Base-by-base conservation (phyloP, 2,329 filamentous ascomycete species). In the Exophiala lecanii-corni region DNA sequence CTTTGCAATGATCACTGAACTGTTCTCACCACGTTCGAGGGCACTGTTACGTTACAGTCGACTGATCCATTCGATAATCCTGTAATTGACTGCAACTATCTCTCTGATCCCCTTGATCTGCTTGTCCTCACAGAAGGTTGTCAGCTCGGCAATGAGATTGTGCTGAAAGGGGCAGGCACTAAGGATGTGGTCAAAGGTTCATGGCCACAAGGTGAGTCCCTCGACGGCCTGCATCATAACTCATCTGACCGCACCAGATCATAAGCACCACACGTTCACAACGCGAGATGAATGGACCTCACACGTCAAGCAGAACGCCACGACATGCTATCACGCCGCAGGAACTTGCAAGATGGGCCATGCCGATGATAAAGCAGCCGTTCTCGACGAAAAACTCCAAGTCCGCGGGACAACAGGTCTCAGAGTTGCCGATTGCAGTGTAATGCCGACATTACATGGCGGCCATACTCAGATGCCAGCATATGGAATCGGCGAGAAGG, bases 61-160 rank as follows among this genome's bases (percentile, higher is more conserved):
- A 57, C 58, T 0, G 70, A 81, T 45, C 65, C 76, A 0, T 56
- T 61, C 2, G 68, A 71, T 1, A 71, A 73, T n/a, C 78, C 78
- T 0, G 58, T 75, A 1, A 74, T 81, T 1, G 71, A 81, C 55
- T 76, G 76, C 53, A 74, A 73, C 42, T 82, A 79, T 47, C 62
- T 82, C 2, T 53, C 67, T 2, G 69, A 82, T 49, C 72, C 74
- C 4, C 60, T 81, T 7, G 79, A 82, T 49, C 55, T 81, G 30
- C 63, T 81, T 13, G 75, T 82, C 4, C 57, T 82, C 40, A 73
- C 67, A 2, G 79, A 82, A 55, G 79, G 72, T 0, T 80, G 76
- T 34, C 67, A 68, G 2, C 75, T 74, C 35, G 76, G 68, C 0
- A 81, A 82, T 50, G 78, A 82, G 58, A 75, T 82, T 47, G 68